Conservation (phyloP, 2,329 filamentous ascomycete genomes). For the Dothistroma pini region DNA sequence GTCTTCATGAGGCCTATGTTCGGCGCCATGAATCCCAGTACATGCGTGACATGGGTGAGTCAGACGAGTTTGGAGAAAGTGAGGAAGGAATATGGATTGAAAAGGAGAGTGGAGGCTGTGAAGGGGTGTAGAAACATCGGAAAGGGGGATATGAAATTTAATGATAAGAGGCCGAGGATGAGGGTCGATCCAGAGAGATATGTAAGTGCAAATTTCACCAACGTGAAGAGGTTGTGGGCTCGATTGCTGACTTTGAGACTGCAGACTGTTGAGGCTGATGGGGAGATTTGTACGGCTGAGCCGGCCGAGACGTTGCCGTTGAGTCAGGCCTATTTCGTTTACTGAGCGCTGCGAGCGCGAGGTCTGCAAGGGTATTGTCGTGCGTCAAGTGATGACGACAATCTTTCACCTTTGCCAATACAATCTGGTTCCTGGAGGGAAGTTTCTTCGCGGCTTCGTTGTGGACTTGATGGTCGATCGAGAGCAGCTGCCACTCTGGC, state of each 20-base stretch:
- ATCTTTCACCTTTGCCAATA: too few species aligned
- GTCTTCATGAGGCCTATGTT: slow-evolving; percentile 84
- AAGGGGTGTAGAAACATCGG: slow-evolving; percentile 68
- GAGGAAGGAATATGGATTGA: slow-evolving; percentile 68
- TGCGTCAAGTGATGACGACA: too few species aligned
- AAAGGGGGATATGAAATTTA: slow-evolving; percentile 89
- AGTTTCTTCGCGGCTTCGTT: background rate
- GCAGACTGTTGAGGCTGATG: slow-evolving; percentile 75
- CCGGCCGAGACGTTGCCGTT: slow-evolving; percentile 69
- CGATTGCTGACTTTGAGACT: slow-evolving; percentile 14
- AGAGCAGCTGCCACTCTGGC: background rate
- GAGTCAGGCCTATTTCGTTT: slow-evolving; percentile 74
- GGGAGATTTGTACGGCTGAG: slow-evolving; percentile 66
- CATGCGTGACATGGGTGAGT: slow-evolving; percentile 80
- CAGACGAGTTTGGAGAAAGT: slow-evolving; percentile 62
- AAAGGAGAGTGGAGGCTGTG: slow-evolving; percentile 77
- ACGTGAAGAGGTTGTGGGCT: background rate
- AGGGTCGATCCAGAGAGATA: slow-evolving; percentile 89
- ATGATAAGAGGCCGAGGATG: slow-evolving; percentile 80
- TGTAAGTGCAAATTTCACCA: slow-evolving; percentile 43
- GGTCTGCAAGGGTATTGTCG: too few species aligned
- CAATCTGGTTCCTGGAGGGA: background rate
- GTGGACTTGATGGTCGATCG: background rate
- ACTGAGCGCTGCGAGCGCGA: slow-evolving; percentile 5
- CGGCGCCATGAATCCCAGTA: slow-evolving; percentile 57